A percentile compares a stretch with the other conserved stretches of the same genome.
Evolutionary conservation across 768 basidiomycete species (phyloP).

Genomic region (Leccinum uliginosum): DNA sequence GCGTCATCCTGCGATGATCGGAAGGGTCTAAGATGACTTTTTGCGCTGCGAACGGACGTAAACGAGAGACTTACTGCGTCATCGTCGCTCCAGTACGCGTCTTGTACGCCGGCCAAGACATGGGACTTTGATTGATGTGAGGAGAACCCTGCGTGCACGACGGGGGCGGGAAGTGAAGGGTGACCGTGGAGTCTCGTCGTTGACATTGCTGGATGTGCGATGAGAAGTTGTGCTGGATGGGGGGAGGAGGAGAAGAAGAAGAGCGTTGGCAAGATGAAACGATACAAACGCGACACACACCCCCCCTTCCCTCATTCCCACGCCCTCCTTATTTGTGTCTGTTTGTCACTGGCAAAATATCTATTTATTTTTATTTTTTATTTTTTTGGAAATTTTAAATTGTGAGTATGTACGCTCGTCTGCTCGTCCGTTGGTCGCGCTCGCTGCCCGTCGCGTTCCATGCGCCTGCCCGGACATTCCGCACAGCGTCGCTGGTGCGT

Average conservation of each 20-base stretch:
- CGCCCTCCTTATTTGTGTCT: slow-evolving; percentile 18
- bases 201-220: slow-evolving; percentile 36
- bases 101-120: slow-evolving; percentile 85
- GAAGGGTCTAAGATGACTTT: slow-evolving; percentile 12
- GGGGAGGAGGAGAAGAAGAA: slow-evolving; percentile 8
- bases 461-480: slow-evolving; percentile 13
- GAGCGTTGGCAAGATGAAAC: slow-evolving; percentile 10
- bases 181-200: slow-evolving; percentile 55
- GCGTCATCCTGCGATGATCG: slow-evolving; percentile 75
- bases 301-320: slow-evolving; percentile 19
- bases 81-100: slow-evolving; percentile 97
- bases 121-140: slow-evolving; percentile 78
- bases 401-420: slow-evolving; percentile 20
- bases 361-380: not conserved
- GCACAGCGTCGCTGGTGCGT: slow-evolving; percentile 6
- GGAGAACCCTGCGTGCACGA: slow-evolving; percentile 65
- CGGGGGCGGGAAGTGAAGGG: slow-evolving; percentile 68
- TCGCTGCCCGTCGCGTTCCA: slow-evolving; percentile 8
- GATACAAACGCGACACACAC: slow-evolving; percentile 23
- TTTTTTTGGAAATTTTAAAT: not conserved
- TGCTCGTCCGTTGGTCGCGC: slow-evolving; percentile 23
- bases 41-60: slow-evolving; percentile 6
- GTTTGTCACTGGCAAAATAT: slow-evolving; percentile 15
- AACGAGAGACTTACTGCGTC: slow-evolving; percentile 55
- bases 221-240: slow-evolving; percentile 13